Percentiles rank a stretch among this genome's conserved stretches.
phyloP scores from a whole-genome alignment of 495 filamentous ascomycete genomes.

The Oleoguttula mirabilis region DNA sequence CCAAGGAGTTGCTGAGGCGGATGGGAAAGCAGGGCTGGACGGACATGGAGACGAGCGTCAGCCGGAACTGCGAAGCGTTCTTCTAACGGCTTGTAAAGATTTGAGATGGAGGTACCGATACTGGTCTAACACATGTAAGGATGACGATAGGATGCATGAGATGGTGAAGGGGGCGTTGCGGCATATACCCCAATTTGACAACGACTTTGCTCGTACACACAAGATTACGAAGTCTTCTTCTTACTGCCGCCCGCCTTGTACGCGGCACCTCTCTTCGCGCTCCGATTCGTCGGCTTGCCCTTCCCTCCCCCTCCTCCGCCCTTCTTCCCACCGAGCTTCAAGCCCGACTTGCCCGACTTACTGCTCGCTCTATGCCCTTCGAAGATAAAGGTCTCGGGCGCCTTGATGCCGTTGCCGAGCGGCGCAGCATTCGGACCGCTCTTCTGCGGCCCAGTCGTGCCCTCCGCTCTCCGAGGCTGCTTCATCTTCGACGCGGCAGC shows the following conservation, averaged over 20 bases:
- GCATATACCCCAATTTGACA: too few species aligned
- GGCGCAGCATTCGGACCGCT: constrained; percentile 17
- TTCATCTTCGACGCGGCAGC: constrained; percentile 58
- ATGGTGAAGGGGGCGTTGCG: too few species aligned
- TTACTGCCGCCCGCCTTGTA: constrained; percentile 35
- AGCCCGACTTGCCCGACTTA: constrained; percentile 43
- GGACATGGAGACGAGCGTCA: constrained; percentile 16
- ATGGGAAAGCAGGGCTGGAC: constrained; percentile 23
- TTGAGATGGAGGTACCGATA: background rate
- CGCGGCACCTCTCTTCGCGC: constrained; percentile 31
- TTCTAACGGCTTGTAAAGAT: background rate
- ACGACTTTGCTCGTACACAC: too few species aligned
- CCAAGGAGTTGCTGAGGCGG: constrained; percentile 25
- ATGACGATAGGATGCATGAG: too few species aligned
- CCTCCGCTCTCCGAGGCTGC: constrained; percentile 29
- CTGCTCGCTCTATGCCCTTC: constrained; percentile 76
- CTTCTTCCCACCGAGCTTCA: constrained; percentile 37
- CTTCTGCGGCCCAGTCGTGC: constrained; percentile 9
- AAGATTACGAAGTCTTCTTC: too few species aligned
- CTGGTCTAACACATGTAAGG: background rate
- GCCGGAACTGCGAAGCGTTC: constrained; percentile 9
- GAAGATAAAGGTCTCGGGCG: constrained; percentile 65
- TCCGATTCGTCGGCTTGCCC: constrained; percentile 33
- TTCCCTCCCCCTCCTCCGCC: constrained; percentile 49
- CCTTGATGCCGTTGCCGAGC: constrained; percentile 34